These are phyloP conservation scores for Xylaria sp. DNA, from an alignment of 495 filamentous ascomycete genomes.

Conservation along the genomic window DNA sequence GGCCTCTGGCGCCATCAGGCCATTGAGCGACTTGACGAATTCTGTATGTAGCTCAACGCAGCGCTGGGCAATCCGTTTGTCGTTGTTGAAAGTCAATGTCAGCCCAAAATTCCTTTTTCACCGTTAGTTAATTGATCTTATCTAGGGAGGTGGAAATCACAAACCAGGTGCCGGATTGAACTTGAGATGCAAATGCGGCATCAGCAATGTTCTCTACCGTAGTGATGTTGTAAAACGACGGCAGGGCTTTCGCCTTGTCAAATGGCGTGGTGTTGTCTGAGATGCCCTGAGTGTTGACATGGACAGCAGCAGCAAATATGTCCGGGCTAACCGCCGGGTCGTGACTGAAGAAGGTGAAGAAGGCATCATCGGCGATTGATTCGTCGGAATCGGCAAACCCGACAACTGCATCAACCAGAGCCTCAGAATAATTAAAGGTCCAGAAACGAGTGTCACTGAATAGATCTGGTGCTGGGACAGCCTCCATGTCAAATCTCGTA, in stretches of 20 bases:
- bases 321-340: slow-evolving; percentile 21
- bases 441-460: slow-evolving; percentile 33
- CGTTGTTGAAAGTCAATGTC: slow-evolving; percentile 33
- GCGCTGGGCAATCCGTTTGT: slow-evolving; percentile 28
- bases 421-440: slow-evolving; percentile 24
- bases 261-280: slow-evolving; percentile 31
- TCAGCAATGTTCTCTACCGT: slow-evolving; percentile 28
- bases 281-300: slow-evolving; percentile 33
- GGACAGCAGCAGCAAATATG: slow-evolving; percentile 22
- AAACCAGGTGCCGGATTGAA: slow-evolving; percentile 26
- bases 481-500: slow-evolving; percentile 57
- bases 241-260: slow-evolving; percentile 27
- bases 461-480: slow-evolving; percentile 38
- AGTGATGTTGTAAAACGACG: slow-evolving; percentile 18
- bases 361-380: slow-evolving; percentile 34
- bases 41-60: slow-evolving; percentile 28
- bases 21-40: slow-evolving; percentile 28
- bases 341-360: slow-evolving; percentile 29
- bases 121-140: not conserved
- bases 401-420: slow-evolving; percentile 37
- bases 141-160: not conserved
- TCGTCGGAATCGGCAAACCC: slow-evolving; percentile 39
- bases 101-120: slow-evolving; percentile 8
- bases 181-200: slow-evolving; percentile 30
- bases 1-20: slow-evolving; percentile 15